phyloP scores from a whole-genome alignment of 2,329 filamentous ascomycete genomes.

The Lasiodiplodia hormozganensis region DNA sequence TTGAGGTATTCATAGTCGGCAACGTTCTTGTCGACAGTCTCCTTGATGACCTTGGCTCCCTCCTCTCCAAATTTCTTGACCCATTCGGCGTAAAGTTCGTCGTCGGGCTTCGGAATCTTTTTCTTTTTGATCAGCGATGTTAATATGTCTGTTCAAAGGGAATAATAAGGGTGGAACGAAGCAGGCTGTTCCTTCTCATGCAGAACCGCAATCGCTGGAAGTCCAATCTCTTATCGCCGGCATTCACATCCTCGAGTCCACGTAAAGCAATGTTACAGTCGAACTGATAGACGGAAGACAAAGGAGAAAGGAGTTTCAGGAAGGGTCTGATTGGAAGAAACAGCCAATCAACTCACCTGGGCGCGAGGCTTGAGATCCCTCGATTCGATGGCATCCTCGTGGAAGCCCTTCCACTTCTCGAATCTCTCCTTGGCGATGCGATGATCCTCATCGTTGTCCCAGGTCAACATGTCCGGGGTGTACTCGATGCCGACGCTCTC shows the following conservation, averaged over 20 bases:
- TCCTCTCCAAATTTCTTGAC: conserved; percentile 75
- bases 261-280: neutral
- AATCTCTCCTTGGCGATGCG: conserved; percentile 74
- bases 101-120: conserved; percentile 69
- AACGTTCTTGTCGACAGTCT: conserved; percentile 74
- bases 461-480: conserved; percentile 78
- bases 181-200: conserved; percentile 6
- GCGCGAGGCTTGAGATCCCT: conserved; percentile 74
- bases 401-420: conserved; percentile 97
- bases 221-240: conserved; percentile 4
- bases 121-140: conserved; percentile 45
- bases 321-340: conserved; percentile 13
- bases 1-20: conserved; percentile 82
- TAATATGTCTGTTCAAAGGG: conserved; percentile 13
- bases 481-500: conserved; percentile 80
- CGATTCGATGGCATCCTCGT: conserved; percentile 91
- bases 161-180: conserved; percentile 7
- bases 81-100: conserved; percentile 76
- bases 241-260: conserved; percentile 16
- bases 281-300: conserved; percentile 19
- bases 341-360: conserved; percentile 55
- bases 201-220: neutral
- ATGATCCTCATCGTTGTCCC: conserved; percentile 79
- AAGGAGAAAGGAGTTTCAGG: neutral
- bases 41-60: conserved; percentile 71